Evolutionary conservation across 108 stramenopile genomes (phyloP).

Genomic region (Aureococcus anophagefferens): DNA sequence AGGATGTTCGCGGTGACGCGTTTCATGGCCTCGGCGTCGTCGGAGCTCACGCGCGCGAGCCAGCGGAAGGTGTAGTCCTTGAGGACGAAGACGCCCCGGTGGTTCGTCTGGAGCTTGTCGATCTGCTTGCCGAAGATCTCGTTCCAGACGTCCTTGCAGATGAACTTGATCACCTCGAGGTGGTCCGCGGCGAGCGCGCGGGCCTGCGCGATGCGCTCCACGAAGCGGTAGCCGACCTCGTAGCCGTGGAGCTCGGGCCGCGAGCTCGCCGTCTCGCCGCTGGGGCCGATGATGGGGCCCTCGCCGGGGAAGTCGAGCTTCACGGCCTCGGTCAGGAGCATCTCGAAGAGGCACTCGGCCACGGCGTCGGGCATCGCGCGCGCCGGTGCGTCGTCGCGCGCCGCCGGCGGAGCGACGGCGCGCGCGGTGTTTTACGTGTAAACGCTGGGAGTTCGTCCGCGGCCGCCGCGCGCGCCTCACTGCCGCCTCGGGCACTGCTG

Average conservation of each 20-base stretch:
- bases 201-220: conserved; percentile 65
- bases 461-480: too few relatives aligned
- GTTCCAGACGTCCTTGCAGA: conserved; percentile 88
- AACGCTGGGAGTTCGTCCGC: too few relatives aligned
- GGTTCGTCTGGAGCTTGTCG: conserved; percentile 89
- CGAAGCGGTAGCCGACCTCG: conserved; percentile 72
- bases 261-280: too few relatives aligned
- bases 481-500: too few relatives aligned
- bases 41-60: conserved; percentile 9
- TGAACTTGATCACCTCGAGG: conserved; percentile 82
- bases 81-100: conserved; percentile 81
- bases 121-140: conserved; percentile 84
- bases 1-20: conserved; percentile 9
- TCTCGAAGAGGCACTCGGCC: too few relatives aligned
- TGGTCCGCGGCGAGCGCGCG: conserved; percentile 18
- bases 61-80: conserved; percentile 47
- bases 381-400: too few relatives aligned
- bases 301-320: too few relatives aligned
- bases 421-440: too few relatives aligned
- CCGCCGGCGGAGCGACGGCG: too few relatives aligned
- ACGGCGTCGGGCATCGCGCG: too few relatives aligned
- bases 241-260: conserved; percentile 93
- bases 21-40: conserved; percentile 7
- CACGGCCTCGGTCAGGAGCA: too few relatives aligned
- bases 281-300: too few relatives aligned